Percentiles rank a stretch among this genome's conserved stretches.
These are phyloP conservation scores for Myxozyma melibiosi DNA, from an alignment of 805 yeast species.

Conservation along the genomic window DNA sequence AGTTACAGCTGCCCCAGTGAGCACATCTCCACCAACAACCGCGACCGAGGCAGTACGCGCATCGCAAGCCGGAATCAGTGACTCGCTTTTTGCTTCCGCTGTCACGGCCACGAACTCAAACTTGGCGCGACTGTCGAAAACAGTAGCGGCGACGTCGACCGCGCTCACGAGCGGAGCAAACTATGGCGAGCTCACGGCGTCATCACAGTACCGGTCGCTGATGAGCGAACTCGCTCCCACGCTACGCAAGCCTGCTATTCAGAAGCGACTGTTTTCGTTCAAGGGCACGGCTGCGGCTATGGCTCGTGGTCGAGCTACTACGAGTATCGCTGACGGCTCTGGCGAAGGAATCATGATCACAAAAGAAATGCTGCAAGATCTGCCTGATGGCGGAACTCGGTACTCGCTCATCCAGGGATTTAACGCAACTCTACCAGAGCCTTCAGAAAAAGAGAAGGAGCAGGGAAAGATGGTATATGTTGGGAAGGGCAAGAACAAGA, in stretches of 20 bases:
- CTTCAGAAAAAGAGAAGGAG: background rate
- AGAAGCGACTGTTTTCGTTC: slow-evolving; percentile 45
- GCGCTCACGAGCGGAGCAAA: slow-evolving; percentile 36
- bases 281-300: background rate
- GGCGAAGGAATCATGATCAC: slow-evolving; percentile 44
- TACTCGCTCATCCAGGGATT: slow-evolving; percentile 73
- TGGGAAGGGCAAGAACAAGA: slow-evolving; percentile 9
- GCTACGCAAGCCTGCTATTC: slow-evolving; percentile 45
- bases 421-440: slow-evolving; percentile 49
- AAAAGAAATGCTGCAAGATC: slow-evolving; percentile 59
- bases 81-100: slow-evolving; percentile 42
- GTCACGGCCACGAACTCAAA: slow-evolving; percentile 46
- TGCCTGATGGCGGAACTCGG: slow-evolving; percentile 47
- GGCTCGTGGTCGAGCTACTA: slow-evolving; percentile 3
- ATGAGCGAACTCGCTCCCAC: slow-evolving; percentile 48
- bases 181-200: slow-evolving; percentile 43
- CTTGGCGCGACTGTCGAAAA: slow-evolving; percentile 43
- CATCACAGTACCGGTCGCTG: slow-evolving; percentile 49
- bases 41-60: background rate
- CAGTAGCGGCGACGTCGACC: slow-evolving; percentile 46
- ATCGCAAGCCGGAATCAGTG: background rate
- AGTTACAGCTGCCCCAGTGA: background rate
- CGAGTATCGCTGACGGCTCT: background rate
- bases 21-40: background rate
- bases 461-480: background rate